Evolutionary conservation across 805 yeast genomes (phyloP).

Genomic region (Candida hungchunana): DNA sequence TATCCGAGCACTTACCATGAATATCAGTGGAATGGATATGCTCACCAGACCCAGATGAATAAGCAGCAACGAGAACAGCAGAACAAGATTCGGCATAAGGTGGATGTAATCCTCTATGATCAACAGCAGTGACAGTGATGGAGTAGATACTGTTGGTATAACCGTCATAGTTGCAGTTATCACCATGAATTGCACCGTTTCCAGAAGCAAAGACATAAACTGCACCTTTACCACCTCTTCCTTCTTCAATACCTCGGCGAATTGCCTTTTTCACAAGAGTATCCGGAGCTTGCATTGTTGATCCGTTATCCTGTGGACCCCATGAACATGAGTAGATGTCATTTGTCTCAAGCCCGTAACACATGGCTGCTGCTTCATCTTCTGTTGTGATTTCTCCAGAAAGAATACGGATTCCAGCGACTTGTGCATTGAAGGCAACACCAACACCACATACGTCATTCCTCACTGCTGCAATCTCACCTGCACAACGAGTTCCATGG

Average conservation of each 20-base stretch:
- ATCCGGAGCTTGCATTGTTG: constrained; percentile 81
- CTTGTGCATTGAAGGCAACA: constrained; percentile 83
- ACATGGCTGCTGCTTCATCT: constrained; percentile 87
- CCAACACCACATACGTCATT: constrained; percentile 94
- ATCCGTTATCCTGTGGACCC: constrained; percentile 97
- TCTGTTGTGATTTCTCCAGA: constrained; percentile 76
- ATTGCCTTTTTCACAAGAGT: constrained; percentile 74
- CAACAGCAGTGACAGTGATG: constrained; percentile 92
- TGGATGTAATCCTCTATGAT: constrained; percentile 82
- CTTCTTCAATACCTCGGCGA: constrained; percentile 78
- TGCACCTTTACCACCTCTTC: constrained; percentile 78
- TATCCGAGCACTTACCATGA: constrained; percentile 58
- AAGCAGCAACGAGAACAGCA: constrained; percentile 91
- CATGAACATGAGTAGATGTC: constrained; percentile 96
- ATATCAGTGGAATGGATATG: constrained; percentile 87
- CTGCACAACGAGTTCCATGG: constrained; percentile 98
- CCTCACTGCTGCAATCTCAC: constrained; percentile 84
- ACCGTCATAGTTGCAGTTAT: constrained; percentile 95
- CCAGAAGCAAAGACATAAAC: constrained; percentile 95
- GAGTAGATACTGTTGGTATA: constrained; percentile 95
- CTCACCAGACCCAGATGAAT: constrained; percentile 87
- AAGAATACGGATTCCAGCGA: constrained; percentile 85
- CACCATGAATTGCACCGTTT: constrained; percentile 80
- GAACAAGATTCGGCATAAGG: constrained; percentile 88
- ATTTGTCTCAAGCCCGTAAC: constrained; percentile 74